A percentile compares a stretch with the other conserved stretches of the same genome.
phyloP scores from a whole-genome alignment of 768 basidiomycete genomes.

The Crepidotus variabilis region DNA sequence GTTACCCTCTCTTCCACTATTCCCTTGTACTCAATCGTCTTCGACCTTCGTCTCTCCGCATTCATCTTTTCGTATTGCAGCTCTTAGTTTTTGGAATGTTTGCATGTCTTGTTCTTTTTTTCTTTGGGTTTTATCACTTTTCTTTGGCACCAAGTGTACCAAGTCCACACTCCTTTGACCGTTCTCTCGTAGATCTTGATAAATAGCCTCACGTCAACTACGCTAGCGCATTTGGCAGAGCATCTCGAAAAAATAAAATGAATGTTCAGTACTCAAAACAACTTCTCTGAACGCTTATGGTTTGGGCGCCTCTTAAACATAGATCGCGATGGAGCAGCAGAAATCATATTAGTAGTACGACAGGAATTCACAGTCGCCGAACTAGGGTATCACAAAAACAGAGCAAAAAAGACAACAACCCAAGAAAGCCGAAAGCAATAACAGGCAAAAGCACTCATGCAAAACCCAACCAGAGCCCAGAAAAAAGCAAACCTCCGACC shows the following conservation, averaged over 20 bases:
- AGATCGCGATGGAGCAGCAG: no score
- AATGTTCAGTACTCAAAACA: background rate
- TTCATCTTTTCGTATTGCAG: constrained; percentile 3
- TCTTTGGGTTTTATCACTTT: background rate
- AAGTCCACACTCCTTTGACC: constrained; percentile 3
- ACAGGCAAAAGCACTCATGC: no score
- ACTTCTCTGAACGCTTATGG: no score
- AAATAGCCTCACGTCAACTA: background rate
- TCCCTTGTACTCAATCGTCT: background rate
- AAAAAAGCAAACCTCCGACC: background rate
- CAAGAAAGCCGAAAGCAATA: no score
- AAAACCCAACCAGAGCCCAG: no score
- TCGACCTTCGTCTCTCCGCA: constrained; percentile 2
- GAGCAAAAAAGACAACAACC: no score
- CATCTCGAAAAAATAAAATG: background rate
- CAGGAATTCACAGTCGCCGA: no score
- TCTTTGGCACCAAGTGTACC: constrained; percentile 2
- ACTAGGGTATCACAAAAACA: no score
- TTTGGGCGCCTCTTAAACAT: no score
- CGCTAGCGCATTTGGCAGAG: background rate
- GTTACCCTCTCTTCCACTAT: constrained; percentile 1
- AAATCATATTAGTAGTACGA: no score
- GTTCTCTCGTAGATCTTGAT: constrained; percentile 2
- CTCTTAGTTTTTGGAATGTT: constrained; percentile 9
- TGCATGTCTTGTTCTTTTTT: constrained; percentile 12